phyloP scores from a whole-genome alignment of 371 early-diverging fungal species.

The Funneliformis caledonium region DNA sequence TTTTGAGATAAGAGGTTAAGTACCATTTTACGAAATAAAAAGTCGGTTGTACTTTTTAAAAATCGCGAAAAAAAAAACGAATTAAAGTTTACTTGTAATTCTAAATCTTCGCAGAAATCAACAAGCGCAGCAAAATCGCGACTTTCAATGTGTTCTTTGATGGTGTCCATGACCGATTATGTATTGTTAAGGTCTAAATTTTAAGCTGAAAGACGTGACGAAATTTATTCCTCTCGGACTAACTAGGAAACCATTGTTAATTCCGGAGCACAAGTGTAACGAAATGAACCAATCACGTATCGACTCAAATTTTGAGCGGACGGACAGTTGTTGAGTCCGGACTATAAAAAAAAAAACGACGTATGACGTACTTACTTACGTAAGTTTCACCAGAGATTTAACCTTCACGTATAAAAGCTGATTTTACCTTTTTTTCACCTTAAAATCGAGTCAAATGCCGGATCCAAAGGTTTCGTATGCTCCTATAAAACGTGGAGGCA shows the following conservation, averaged over 20 bases:
- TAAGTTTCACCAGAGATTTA: too few relatives aligned
- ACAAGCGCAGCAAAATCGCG: constrained; percentile 17
- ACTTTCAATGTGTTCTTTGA: constrained; percentile 23
- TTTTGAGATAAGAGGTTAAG: background rate
- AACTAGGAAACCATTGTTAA: too few relatives aligned
- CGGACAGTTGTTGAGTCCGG: too few relatives aligned
- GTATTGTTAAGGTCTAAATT: background rate
- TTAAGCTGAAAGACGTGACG: background rate
- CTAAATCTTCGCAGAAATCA: constrained; percentile 35
- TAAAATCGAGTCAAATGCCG: background rate
- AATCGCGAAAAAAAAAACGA: background rate
- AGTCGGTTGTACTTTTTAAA: background rate
- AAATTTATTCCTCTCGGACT: too few relatives aligned
- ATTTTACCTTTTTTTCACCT: background rate
- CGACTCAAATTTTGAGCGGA: too few relatives aligned
- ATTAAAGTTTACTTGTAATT: constrained; percentile 16
- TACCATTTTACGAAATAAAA: background rate
- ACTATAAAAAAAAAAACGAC: too few relatives aligned
- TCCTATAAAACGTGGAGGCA: constrained; percentile 5
- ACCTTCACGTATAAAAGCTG: too few relatives aligned
- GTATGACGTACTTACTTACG: too few relatives aligned
- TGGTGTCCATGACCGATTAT: constrained; percentile 13
- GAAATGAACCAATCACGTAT: too few relatives aligned
- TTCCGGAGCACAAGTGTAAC: too few relatives aligned
- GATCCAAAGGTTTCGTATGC: background rate